Evolutionary conservation across 2,329 filamentous ascomycete genomes (phyloP).

Genomic region (Sporothrix brasiliensis): DNA sequence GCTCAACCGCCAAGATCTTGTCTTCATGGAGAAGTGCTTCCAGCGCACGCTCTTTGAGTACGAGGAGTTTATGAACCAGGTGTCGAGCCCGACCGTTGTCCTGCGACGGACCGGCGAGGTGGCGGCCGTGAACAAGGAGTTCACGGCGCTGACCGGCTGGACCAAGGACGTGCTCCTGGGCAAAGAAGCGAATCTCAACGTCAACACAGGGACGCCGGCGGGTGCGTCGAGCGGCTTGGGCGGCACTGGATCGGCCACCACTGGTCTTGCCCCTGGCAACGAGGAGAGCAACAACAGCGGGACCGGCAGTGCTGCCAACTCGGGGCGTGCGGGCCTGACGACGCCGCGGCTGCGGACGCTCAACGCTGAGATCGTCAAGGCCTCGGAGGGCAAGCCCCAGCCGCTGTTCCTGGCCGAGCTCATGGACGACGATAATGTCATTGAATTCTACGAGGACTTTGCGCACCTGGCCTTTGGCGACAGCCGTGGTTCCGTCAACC

Average conservation of each 20-base stretch:
- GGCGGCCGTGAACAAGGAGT: slow-evolving; percentile 94
- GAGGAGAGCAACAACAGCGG: slow-evolving; percentile 35
- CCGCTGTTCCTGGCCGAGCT: slow-evolving; percentile 91
- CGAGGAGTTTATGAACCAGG: slow-evolving; percentile 86
- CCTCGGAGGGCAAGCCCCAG: slow-evolving; percentile 59
- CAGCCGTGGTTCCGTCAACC: slow-evolving; percentile 79
- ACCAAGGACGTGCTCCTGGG: slow-evolving; percentile 85
- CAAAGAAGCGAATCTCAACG: slow-evolving; percentile 82
- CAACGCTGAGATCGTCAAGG: slow-evolving; percentile 40
- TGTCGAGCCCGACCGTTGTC: slow-evolving; percentile 87
- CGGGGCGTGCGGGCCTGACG: slow-evolving; percentile 49
- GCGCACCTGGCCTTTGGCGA: slow-evolving; percentile 90
- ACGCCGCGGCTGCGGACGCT: slow-evolving; percentile 57
- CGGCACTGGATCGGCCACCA: slow-evolving; percentile 43
- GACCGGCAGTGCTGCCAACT: slow-evolving; percentile 48
- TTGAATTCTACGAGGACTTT: slow-evolving; percentile 96
- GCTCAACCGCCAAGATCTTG: slow-evolving; percentile 82
- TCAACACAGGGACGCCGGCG: slow-evolving; percentile 64
- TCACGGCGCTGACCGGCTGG: slow-evolving; percentile 94
- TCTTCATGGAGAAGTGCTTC: slow-evolving; percentile 98
- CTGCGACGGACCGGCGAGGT: slow-evolving; percentile 91
- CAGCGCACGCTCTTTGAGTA: slow-evolving; percentile 91
- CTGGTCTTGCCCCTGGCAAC: neutral
- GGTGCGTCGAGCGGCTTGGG: slow-evolving; percentile 40
- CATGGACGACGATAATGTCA: slow-evolving; percentile 88